Percentiles rank a stretch among this genome's conserved stretches.
Conservation (phyloP, 1,284 basidiomycete genomes). For the Tremellales sp. region DNA sequence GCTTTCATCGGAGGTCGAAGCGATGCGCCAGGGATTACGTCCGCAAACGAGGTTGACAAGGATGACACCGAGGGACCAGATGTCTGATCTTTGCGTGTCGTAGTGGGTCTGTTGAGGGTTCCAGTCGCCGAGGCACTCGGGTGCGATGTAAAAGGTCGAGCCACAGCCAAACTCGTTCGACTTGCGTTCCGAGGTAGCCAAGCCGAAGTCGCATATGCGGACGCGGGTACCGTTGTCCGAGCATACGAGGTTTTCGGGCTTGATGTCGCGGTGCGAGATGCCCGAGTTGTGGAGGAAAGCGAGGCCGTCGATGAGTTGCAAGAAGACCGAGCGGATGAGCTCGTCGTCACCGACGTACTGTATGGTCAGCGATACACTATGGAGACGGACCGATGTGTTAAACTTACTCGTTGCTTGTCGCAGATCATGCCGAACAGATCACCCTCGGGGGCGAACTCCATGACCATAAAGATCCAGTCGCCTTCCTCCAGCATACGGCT, state of each 20-base stretch:
- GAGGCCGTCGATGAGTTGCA: constrained; percentile 90
- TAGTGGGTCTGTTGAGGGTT: constrained; percentile 53
- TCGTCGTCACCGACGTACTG: constrained; percentile 73
- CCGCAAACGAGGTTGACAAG: constrained; percentile 88
- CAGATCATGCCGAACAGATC: constrained; percentile 81
- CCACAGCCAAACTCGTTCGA: constrained; percentile 83
- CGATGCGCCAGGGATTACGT: constrained; percentile 81
- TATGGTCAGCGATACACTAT: constrained; percentile 6
- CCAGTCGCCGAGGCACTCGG: constrained; percentile 84
- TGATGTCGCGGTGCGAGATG: constrained; percentile 94
- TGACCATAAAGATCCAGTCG: constrained; percentile 58
- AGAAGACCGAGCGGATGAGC: constrained; percentile 78
- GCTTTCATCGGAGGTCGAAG: constrained; percentile 64
- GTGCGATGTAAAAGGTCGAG: constrained; percentile 49
- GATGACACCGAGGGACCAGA: constrained; percentile 89
- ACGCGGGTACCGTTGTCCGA: constrained; percentile 69
- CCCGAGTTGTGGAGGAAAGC: constrained; percentile 66
- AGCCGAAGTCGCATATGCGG: constrained; percentile 82
- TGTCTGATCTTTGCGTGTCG: constrained; percentile 70
- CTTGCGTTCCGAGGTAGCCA: constrained; percentile 83
- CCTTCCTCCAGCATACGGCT: constrained; percentile 76
- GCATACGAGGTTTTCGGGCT: constrained; percentile 96
- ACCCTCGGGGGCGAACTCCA: constrained; percentile 74
- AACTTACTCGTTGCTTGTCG: constrained; percentile 51
- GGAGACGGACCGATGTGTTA: not conserved